phyloP scores from a whole-genome alignment of 2,329 filamentous ascomycete species.

The Tolypocladium ophioglossoides region DNA sequence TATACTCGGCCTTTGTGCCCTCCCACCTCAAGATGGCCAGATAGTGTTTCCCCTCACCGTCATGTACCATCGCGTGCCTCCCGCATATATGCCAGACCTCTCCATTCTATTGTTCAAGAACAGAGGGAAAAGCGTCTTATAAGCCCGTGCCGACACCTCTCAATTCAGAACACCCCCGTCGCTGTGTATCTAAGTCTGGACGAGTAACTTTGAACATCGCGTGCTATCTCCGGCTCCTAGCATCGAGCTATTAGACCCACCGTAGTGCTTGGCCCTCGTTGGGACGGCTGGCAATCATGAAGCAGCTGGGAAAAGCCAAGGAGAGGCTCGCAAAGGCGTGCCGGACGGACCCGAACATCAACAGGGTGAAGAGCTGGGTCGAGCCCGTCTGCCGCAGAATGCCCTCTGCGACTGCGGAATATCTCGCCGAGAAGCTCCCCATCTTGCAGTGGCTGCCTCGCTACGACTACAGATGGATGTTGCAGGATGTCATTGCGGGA shows the following conservation, averaged over 20 bases:
- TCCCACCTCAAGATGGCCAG: neutral
- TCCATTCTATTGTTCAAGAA: neutral
- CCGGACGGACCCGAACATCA: conserved; percentile 16
- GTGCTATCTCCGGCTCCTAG: neutral
- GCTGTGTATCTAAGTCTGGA: neutral
- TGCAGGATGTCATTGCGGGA: conserved; percentile 52
- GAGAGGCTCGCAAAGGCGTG: conserved; percentile 8
- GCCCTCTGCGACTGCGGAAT: conserved; percentile 42
- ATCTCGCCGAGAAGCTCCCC: conserved; percentile 49
- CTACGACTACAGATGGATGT: conserved; percentile 50
- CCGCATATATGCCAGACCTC: no score
- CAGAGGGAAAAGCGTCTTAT: neutral
- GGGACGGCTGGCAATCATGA: conserved; percentile 5
- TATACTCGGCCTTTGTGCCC: neutral
- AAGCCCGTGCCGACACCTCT: neutral
- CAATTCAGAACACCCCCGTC: neutral
- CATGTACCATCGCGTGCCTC: no score
- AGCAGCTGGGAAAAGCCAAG: conserved; percentile 9
- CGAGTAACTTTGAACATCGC: neutral
- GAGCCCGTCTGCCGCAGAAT: conserved; percentile 19
- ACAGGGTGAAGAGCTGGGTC: conserved; percentile 13
- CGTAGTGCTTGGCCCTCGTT: neutral
- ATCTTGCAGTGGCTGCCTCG: conserved; percentile 52
- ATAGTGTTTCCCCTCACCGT: neutral
- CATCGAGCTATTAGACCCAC: neutral